phyloP scores from a whole-genome alignment of 2,329 filamentous ascomycete species.

The Xylariaceae sp. region DNA sequence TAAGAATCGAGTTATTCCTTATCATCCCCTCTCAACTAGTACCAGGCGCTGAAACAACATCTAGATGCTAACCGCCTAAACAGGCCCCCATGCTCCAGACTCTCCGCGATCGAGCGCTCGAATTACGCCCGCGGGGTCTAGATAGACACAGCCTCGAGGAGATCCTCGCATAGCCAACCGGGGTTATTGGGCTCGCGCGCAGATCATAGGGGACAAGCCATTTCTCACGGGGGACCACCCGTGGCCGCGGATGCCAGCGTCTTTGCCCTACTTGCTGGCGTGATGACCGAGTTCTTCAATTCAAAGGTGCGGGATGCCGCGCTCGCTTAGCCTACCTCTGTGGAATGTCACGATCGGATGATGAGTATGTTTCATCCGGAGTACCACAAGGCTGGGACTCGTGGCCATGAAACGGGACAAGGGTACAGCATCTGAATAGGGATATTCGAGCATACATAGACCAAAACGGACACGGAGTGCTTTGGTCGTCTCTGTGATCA shows the following conservation, averaged over 20 bases:
- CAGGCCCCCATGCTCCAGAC: background rate
- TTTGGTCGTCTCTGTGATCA: too few relatives aligned
- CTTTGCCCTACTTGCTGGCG: background rate
- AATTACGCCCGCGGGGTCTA: background rate
- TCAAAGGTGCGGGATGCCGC: background rate
- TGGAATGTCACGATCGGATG: background rate
- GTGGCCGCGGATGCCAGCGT: background rate
- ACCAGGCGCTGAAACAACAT: background rate
- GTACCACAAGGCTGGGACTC: background rate
- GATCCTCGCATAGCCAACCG: background rate
- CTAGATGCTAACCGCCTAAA: background rate
- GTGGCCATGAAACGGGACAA: too few relatives aligned
- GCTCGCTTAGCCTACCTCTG: background rate
- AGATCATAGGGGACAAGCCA: background rate
- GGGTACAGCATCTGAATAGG: too few relatives aligned
- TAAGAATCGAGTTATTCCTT: too few relatives aligned
- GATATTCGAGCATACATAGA: too few relatives aligned
- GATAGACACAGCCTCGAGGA: background rate
- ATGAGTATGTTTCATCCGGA: background rate
- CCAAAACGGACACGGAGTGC: too few relatives aligned
- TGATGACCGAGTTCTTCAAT: background rate
- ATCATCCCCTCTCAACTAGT: background rate
- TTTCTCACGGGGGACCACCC: background rate
- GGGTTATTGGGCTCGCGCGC: background rate
- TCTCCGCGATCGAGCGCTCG: background rate